Evolutionary conservation across 2,329 filamentous ascomycete species (phyloP).

Genomic region (Ophidiomyces ophidiicola): DNA sequence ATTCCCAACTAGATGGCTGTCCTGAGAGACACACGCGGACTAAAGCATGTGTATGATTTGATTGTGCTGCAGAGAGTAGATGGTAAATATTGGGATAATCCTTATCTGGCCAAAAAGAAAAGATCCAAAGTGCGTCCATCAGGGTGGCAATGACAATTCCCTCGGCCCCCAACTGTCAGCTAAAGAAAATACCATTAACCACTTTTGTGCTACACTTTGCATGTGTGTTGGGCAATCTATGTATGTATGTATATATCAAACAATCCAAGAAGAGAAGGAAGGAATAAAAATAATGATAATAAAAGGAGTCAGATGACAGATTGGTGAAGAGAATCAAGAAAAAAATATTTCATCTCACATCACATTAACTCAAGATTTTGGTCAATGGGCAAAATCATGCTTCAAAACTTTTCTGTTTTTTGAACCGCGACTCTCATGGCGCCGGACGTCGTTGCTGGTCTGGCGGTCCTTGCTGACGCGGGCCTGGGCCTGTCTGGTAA

Average conservation of each 20-base stretch:
- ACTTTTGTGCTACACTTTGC: no score
- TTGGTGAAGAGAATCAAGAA: not conserved
- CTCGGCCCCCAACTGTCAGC: no score
- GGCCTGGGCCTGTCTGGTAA: conserved; percentile 1
- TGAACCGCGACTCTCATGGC: not conserved
- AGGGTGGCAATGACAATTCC: no score
- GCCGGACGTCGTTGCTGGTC: not conserved
- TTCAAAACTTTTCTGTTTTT: not conserved
- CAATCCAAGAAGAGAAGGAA: not conserved
- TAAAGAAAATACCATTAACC: no score
- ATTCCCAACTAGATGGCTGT: no score
- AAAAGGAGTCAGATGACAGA: not conserved
- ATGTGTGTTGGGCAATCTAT: no score
- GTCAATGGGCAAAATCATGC: not conserved
- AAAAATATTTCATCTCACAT: not conserved
- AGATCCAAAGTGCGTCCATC: no score
- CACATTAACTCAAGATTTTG: conserved; percentile 3
- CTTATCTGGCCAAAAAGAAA: no score
- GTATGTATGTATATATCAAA: conserved; percentile 5
- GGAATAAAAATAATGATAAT: not conserved
- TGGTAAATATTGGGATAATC: no score
- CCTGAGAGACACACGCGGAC: no score
- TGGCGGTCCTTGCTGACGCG: conserved; percentile 5
- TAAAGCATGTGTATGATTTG: no score
- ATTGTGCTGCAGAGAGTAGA: no score